Conservation (phyloP, 2,329 filamentous ascomycete genomes). For the Sarocladium kiliense region DNA sequence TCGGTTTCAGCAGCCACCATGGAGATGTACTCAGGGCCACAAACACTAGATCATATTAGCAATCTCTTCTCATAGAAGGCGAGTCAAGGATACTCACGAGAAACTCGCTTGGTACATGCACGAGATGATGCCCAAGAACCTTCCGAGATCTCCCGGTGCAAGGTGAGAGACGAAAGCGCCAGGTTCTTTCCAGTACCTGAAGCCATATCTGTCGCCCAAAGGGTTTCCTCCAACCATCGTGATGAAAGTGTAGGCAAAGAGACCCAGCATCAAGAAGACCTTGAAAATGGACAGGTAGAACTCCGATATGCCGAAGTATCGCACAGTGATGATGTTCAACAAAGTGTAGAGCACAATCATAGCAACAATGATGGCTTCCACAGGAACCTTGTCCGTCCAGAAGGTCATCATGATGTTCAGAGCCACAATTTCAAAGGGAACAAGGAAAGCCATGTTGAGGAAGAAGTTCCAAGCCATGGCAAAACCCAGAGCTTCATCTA, state of each 20-base stretch:
- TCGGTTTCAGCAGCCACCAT: conserved; percentile 56
- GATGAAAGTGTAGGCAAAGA: conserved; percentile 53
- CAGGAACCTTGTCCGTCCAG: conserved; percentile 30
- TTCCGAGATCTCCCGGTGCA: conserved; percentile 41
- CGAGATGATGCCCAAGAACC: conserved; percentile 57
- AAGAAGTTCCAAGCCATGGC: conserved; percentile 46
- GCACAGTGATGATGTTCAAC: conserved; percentile 32
- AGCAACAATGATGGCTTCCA: conserved; percentile 37
- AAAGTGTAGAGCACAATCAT: conserved; percentile 34
- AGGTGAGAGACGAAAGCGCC: conserved; percentile 42
- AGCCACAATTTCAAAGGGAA: conserved; percentile 45
- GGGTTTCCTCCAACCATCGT: conserved; percentile 57
- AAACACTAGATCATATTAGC: conserved; percentile 28
- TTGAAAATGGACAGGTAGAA: conserved; percentile 41
- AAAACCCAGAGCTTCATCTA: conserved; percentile 42
- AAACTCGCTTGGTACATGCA: conserved; percentile 41
- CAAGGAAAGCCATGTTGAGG: conserved; percentile 37
- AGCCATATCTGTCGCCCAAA: conserved; percentile 51
- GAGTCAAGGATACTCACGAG: conserved; percentile 21
- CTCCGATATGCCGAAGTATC: conserved; percentile 34
- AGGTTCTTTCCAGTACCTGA: conserved; percentile 61
- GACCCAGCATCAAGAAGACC: conserved; percentile 50
- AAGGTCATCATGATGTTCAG: conserved; percentile 42
- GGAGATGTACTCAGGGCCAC: conserved; percentile 54
- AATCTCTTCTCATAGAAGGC: background rate